Conservation (phyloP, 768 basidiomycete genomes). For the Neoboletus brunneissimus region DNA sequence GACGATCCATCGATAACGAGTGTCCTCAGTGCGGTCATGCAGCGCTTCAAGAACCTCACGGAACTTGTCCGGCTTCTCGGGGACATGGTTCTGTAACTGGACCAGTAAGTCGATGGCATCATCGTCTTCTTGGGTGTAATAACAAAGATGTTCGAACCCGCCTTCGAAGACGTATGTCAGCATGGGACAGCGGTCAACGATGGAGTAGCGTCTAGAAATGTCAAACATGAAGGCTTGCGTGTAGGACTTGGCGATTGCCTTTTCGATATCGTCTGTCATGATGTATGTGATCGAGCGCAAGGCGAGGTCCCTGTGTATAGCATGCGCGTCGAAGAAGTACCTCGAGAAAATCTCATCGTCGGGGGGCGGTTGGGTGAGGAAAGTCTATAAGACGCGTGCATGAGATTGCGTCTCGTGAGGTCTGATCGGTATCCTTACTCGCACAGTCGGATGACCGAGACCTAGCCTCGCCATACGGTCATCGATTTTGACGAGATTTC, state of each 20-base stretch:
- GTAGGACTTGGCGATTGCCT: conserved; percentile 22
- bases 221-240: conserved; percentile 27
- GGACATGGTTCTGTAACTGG: conserved; percentile 17
- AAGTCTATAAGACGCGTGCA: conserved; percentile 11
- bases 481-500: conserved; percentile 28
- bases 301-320: conserved; percentile 28
- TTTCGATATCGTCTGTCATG: conserved; percentile 24
- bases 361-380: conserved; percentile 21
- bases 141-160: conserved; percentile 26
- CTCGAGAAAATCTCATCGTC: conserved; percentile 5
- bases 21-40: conserved; percentile 23
- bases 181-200: conserved; percentile 28
- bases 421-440: conserved; percentile 12
- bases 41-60: conserved; percentile 23
- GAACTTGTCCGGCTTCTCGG: conserved; percentile 24
- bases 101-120: conserved; percentile 24
- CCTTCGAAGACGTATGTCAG: conserved; percentile 28
- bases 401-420: background rate
- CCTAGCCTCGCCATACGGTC: conserved; percentile 18
- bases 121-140: conserved; percentile 28
- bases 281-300: conserved; percentile 30
- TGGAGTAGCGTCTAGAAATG: conserved; percentile 22
- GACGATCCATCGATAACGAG: conserved; percentile 24
- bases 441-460: conserved; percentile 23
- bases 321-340: conserved; percentile 24